These are phyloP conservation scores for Somion occarium DNA, from an alignment of 1,284 basidiomycete genomes.

Conservation along the genomic window DNA sequence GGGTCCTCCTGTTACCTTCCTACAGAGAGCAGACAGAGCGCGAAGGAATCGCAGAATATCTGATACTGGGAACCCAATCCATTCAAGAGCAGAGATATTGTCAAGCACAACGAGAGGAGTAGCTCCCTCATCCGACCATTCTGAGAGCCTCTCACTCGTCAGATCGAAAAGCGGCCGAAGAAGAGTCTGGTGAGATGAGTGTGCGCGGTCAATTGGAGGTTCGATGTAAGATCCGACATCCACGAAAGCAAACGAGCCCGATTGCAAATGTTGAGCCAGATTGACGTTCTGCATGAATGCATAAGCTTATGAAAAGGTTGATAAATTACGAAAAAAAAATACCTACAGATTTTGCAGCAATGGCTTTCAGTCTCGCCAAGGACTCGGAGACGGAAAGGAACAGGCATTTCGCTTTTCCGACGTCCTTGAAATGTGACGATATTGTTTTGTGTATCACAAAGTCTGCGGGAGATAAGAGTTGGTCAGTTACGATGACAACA, in stretches of 20 bases:
- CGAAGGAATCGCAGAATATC: conserved; percentile 54
- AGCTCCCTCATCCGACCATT: conserved; percentile 7
- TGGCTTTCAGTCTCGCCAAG: conserved; percentile 52
- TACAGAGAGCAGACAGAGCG: conserved; percentile 49
- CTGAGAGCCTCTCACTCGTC: conserved; percentile 21
- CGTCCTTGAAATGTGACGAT: conserved; percentile 45
- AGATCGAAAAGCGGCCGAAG: conserved; percentile 33
- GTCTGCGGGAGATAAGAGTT: conserved; percentile 60
- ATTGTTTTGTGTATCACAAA: conserved; percentile 57
- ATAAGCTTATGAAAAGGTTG: not conserved
- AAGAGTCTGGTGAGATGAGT: conserved; percentile 10
- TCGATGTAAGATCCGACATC: conserved; percentile 34
- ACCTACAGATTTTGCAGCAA: conserved; percentile 57
- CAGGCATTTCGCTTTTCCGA: conserved; percentile 33
- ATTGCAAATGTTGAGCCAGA: conserved; percentile 38
- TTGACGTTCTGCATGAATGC: conserved; percentile 45
- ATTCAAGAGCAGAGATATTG: conserved; percentile 59
- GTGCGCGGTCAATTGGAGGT: conserved; percentile 15
- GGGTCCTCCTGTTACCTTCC: conserved; percentile 42
- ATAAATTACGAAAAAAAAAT: not conserved
- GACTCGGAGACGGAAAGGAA: conserved; percentile 56
- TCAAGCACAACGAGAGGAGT: conserved; percentile 57
- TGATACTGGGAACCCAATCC: conserved; percentile 51
- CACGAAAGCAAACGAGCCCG: conserved; percentile 45
- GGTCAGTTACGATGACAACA: conserved; percentile 59